Base-by-base conservation (phyloP, 73 alveolate species). In the Paramecium sonneborni region DNA sequence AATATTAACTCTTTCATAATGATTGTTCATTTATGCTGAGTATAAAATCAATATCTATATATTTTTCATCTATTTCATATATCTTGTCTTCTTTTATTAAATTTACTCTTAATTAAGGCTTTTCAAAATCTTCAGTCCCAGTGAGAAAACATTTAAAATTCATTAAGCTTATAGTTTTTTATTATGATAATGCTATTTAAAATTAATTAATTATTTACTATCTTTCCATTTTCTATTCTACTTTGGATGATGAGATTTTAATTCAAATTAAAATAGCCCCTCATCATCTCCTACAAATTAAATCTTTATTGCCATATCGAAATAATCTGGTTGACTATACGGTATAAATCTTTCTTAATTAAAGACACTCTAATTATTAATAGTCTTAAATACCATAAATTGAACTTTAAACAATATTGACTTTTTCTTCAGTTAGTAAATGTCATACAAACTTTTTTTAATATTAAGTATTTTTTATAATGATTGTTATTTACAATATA, bases 81-180 rank as follows among this genome's bases (percentile, higher is more conserved):
- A 12, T 62, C 44, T 62, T 62, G 9, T 62, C 84, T 12, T 62
- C 44, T 62, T 62, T 62, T 6, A 62, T 20, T 62, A 62, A 62
- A 12, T 26, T 15, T 11, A 62, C 18, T 62, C 24, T 72, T 12
- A 72, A 21, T 34, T 30, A 28, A 11, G 86, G 86, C 0, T 72
- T 72, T 37, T 72, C 86, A 72, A 72, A 72, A 34, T 72, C 86
- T 7, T 72, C 86, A 4, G 35, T 34, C 2, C 86, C 86, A 15
- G 58, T 72, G 12, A 72, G 35, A 37, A 72, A 72, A 0, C 86
- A 72, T 72, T 72, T 35, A 6, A 72, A 15, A 3, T 34, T 41
- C n/a, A 10, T 72, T 32, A 72, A 32, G 32, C 57, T 35, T 35
- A 72, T 72, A 21, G 86, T 72, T 18, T 72, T 72, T 72, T 72